These are phyloP conservation scores for Saksenaea oblongispora DNA, from an alignment of 371 early-diverging fungal genomes.

Conservation along the genomic window DNA sequence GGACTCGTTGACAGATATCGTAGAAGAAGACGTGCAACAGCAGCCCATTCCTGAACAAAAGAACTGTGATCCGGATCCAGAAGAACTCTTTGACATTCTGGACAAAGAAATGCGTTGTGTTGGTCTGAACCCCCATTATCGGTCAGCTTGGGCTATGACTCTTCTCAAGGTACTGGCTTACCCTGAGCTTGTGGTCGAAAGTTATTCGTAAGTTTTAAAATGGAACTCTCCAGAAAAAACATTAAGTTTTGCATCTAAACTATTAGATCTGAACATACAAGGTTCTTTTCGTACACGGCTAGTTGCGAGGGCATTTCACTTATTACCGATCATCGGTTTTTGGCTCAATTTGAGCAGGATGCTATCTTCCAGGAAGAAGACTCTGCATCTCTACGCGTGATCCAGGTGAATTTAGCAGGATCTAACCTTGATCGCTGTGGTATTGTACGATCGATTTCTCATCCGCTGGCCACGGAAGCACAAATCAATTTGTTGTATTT, in stretches of 20 bases:
- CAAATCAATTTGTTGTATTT: slow-evolving; percentile 72
- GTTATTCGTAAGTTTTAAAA: slow-evolving; percentile 12
- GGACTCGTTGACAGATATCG: slow-evolving; percentile 37
- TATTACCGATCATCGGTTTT: slow-evolving; percentile 61
- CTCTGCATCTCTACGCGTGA: slow-evolving; percentile 60
- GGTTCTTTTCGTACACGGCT: slow-evolving; percentile 75
- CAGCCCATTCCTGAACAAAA: slow-evolving; percentile 11
- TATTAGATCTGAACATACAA: slow-evolving; percentile 14
- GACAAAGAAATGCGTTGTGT: slow-evolving; percentile 61
- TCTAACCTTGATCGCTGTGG: slow-evolving; percentile 67
- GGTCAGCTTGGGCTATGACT: slow-evolving; percentile 58
- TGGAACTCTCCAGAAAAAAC: background rate
- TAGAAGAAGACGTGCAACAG: slow-evolving; percentile 19
- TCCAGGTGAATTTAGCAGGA: slow-evolving; percentile 73
- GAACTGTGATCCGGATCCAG: background rate
- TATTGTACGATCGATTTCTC: slow-evolving; percentile 76
- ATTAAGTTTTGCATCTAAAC: background rate
- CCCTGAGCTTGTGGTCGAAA: slow-evolving; percentile 48
- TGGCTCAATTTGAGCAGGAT: slow-evolving; percentile 64
- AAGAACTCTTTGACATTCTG: slow-evolving; percentile 29
- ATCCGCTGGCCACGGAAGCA: slow-evolving; percentile 59
- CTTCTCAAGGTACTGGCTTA: slow-evolving; percentile 69
- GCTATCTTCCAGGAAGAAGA: slow-evolving; percentile 59
- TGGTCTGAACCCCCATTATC: slow-evolving; percentile 60
- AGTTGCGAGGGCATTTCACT: slow-evolving; percentile 74